Evolutionary conservation across 345 rosid genomes (phyloP).

Genomic region (Pistacia atlantica): DNA sequence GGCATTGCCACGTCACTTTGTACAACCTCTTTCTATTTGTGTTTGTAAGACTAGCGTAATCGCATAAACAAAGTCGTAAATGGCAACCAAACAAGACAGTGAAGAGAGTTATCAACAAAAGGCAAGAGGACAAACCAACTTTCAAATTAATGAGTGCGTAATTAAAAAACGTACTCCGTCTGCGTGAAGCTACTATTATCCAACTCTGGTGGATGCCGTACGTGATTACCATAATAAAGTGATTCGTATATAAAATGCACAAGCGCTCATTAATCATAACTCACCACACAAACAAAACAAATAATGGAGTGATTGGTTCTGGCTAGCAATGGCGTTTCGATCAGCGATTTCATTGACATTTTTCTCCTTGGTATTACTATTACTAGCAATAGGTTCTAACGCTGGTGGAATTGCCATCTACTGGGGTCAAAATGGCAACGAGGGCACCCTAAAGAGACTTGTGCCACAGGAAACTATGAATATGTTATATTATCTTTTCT

Average conservation of each 20-base stretch:
- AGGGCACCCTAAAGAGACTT: slow-evolving; percentile 38
- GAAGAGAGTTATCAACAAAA: too few species aligned
- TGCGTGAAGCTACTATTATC: too few species aligned
- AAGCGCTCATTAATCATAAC: background rate
- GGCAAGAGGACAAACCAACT: too few species aligned
- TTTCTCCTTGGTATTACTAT: background rate
- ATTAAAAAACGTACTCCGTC: too few species aligned
- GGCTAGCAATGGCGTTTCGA: slow-evolving; percentile 6
- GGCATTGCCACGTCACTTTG: too few species aligned
- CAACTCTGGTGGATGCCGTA: too few species aligned
- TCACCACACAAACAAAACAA: background rate
- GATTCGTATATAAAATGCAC: background rate
- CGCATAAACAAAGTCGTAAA: too few species aligned
- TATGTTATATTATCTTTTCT: slow-evolving; percentile 34
- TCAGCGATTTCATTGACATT: background rate
- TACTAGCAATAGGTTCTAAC: slow-evolving; percentile 13
- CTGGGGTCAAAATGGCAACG: slow-evolving; percentile 40
- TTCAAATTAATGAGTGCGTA: too few species aligned
- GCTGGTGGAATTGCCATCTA: slow-evolving; percentile 34
- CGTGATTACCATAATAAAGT: too few species aligned
- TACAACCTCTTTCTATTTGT: too few species aligned
- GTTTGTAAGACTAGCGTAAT: too few species aligned
- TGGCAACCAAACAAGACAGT: too few species aligned
- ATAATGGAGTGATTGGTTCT: background rate
- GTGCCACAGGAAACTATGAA: slow-evolving; percentile 25